Evolutionary conservation across 2,329 filamentous ascomycete species (phyloP), one percentile per base, ranked within the genome.

Genomic region (Sporothrix inflata): DNA sequence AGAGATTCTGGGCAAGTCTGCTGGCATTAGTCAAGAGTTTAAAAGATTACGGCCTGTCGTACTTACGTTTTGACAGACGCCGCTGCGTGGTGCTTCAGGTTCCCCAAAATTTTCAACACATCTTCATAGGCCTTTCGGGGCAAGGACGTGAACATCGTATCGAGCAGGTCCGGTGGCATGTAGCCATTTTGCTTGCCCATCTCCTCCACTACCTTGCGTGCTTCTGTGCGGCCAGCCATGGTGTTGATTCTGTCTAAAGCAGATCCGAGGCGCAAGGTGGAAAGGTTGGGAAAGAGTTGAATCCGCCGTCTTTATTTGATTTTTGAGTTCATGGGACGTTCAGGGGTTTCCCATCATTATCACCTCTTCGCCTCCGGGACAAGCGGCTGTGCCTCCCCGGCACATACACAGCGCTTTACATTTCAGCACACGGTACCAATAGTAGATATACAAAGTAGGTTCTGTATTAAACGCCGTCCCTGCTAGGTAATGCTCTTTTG

Each of bases 1-100:
- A 84, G 0, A 86, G 75, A 42, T 65, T 65, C 40, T 65, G 27
- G 12, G 55, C 27, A 16, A 38, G 55, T 16, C 84, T 85, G 57
- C 14, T 24, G 42, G 53, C 30, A 24, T 57, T 14, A 57, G 53
- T 30, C 24, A 27, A 55, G n/a, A n/a, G n/a, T n/a, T n/a, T n/a
- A n/a, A n/a, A n/a, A n/a, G n/a, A n/a, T n/a, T n/a, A n/a, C 14
- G 24, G 9, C 14, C 14, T 69, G n/a, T 68, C 45, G 47, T 57
- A 45, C 71, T 34, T 75, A 78, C 77, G 77, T 77, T 21, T 76
- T 73, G 14, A 77, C 75, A 7, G 73, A 67, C 21, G 73, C 60
- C 3, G 75, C 77, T 30, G 42, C 40, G 42, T 63, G 30, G 34
- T 42, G 30, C 38, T 63, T 63, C 40, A 60, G 24, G 24, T 30